A percentile compares a stretch with the other conserved stretches of the same genome.
Conservation (phyloP, 306 rosid genomes). For the Acacia confusa region DNA sequence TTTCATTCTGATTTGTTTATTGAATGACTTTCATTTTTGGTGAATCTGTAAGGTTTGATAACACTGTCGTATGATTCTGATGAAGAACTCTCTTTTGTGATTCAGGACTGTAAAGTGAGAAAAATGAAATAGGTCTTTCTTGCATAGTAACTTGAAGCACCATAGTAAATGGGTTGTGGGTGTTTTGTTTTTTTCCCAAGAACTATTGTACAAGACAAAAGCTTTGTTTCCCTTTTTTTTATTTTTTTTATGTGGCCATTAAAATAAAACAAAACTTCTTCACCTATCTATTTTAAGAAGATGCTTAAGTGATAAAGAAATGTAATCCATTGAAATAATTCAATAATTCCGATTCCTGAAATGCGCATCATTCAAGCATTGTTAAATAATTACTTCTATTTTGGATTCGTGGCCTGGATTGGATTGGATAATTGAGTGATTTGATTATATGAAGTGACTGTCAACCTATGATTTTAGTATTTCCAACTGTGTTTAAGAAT, state of each 20-base stretch:
- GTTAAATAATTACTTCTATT: background rate
- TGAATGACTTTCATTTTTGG: background rate
- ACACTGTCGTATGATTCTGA: background rate
- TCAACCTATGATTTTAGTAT: background rate
- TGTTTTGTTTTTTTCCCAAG: background rate
- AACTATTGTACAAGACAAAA: background rate
- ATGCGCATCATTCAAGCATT: background rate
- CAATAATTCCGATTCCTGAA: background rate
- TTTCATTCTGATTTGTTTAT: background rate
- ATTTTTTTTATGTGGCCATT: background rate
- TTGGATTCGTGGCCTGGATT: background rate
- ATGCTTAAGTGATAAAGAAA: conserved; percentile 10
- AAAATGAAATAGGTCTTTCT: background rate
- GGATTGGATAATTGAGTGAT: background rate
- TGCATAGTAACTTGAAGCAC: background rate
- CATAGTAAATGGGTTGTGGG: background rate
- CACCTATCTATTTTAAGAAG: background rate
- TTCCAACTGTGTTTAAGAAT: background rate
- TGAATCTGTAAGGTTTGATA: conserved; percentile 10
- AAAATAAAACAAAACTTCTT: background rate
- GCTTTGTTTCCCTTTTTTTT: background rate
- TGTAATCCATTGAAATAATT: background rate
- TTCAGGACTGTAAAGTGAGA: background rate
- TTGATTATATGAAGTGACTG: background rate
- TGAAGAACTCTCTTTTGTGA: background rate